Evolutionary conservation across 768 basidiomycete species (phyloP).

Genomic region (Boletus reticulatus): DNA sequence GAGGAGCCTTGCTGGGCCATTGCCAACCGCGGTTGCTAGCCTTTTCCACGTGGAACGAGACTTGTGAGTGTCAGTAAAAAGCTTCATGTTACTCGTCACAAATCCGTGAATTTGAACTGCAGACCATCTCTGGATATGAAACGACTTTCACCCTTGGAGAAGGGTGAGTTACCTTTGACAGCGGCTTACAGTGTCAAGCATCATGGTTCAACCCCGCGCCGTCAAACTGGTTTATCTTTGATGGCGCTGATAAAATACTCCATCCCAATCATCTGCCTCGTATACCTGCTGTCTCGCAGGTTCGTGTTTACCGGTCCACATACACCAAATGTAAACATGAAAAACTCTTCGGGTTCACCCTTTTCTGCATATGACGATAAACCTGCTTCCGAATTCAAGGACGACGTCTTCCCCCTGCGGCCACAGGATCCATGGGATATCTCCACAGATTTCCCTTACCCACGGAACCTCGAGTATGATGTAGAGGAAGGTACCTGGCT

Average conservation of each 20-base stretch:
- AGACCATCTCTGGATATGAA: constrained; percentile 12
- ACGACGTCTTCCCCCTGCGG: constrained; percentile 63
- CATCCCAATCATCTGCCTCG: constrained; percentile 19
- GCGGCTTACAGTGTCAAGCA: background rate
- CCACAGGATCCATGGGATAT: constrained; percentile 62
- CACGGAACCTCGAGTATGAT: constrained; percentile 63
- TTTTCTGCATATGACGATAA: constrained; percentile 21
- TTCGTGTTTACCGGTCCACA: background rate
- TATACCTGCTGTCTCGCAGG: constrained; percentile 15
- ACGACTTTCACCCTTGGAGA: constrained; percentile 11
- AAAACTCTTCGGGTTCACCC: constrained; percentile 5
- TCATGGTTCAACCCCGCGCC: background rate
- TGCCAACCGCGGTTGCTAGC: too few species aligned
- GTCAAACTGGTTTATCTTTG: constrained; percentile 1
- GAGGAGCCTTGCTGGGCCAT: too few species aligned
- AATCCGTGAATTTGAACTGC: background rate
- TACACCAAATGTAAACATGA: background rate
- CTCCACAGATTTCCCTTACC: constrained; percentile 70
- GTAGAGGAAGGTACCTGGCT: constrained; percentile 77
- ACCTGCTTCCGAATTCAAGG: constrained; percentile 44
- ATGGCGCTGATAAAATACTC: constrained; percentile 16
- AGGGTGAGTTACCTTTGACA: constrained; percentile 19
- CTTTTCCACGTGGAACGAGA: background rate
- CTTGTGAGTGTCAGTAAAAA: background rate
- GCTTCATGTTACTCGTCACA: background rate